Conservation (phyloP, 768 basidiomycete species). For the Russula foetens region DNA sequence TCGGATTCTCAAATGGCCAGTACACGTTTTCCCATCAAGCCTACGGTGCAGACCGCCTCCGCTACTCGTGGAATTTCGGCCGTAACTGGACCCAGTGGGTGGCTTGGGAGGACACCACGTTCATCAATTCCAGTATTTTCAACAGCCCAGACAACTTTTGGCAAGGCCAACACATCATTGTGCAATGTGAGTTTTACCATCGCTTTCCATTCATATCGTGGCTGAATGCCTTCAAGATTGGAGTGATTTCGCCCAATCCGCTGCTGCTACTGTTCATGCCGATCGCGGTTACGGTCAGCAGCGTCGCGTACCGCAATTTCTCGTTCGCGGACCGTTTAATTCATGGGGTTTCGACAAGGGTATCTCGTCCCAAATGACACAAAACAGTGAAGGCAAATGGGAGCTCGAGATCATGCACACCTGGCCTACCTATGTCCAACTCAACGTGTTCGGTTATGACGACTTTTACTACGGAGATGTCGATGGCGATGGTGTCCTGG, state of each 20-base stretch:
- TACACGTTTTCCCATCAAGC: slow-evolving; percentile 79
- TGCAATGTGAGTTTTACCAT: slow-evolving; percentile 60
- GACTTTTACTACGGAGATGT: slow-evolving; percentile 90
- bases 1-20: slow-evolving; percentile 49
- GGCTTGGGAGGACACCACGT: slow-evolving; percentile 66
- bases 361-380: slow-evolving; percentile 58
- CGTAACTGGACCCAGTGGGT: slow-evolving; percentile 78
- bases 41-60: slow-evolving; percentile 77
- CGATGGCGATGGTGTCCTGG: slow-evolving; percentile 81
- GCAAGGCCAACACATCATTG: slow-evolving; percentile 76
- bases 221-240: slow-evolving; percentile 48
- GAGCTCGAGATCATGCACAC: slow-evolving; percentile 81
- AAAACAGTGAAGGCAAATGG: slow-evolving; percentile 61
- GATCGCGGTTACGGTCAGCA: slow-evolving; percentile 52
- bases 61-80: slow-evolving; percentile 84
- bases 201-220: not conserved
- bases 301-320: slow-evolving; percentile 79
- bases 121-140: slow-evolving; percentile 54
- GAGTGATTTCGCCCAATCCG: slow-evolving; percentile 56
- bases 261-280: slow-evolving; percentile 65
- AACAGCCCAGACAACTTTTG: slow-evolving; percentile 47
- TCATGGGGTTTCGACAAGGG: slow-evolving; percentile 88
- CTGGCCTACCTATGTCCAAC: slow-evolving; percentile 86
- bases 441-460: slow-evolving; percentile 88
- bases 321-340: slow-evolving; percentile 87